Evolutionary conservation across 1,139 yeast species (phyloP).

Genomic region (Nakaseomyces nivariensis): DNA sequence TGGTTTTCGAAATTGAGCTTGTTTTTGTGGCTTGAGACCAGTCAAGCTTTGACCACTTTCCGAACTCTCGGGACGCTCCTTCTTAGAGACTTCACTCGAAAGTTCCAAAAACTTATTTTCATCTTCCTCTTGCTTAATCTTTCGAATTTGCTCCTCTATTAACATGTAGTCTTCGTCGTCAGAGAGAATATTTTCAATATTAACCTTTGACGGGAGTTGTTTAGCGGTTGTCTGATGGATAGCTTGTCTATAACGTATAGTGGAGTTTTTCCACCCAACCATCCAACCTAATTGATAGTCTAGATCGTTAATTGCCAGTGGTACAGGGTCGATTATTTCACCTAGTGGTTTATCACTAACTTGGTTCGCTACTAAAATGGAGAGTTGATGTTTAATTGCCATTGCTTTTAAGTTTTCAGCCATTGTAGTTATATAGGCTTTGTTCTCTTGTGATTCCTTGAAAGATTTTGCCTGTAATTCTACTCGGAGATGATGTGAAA

Average conservation of each 20-base stretch:
- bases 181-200: slow-evolving; percentile 19
- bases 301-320: slow-evolving; percentile 36
- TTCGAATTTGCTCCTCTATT: slow-evolving; percentile 11
- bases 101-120: slow-evolving; percentile 7
- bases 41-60: neutral
- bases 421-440: slow-evolving; percentile 37
- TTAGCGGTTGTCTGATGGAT: neutral
- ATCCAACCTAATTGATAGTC: slow-evolving; percentile 67
- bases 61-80: neutral
- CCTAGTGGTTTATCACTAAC: slow-evolving; percentile 50
- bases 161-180: slow-evolving; percentile 28
- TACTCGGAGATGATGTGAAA: slow-evolving; percentile 76
- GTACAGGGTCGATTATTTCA: slow-evolving; percentile 12
- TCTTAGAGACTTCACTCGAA: neutral
- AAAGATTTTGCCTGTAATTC: slow-evolving; percentile 40
- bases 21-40: neutral
- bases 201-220: neutral
- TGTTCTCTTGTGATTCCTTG: slow-evolving; percentile 33
- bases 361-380: slow-evolving; percentile 71
- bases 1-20: neutral
- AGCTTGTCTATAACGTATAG: slow-evolving; percentile 29
- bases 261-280: slow-evolving; percentile 60
- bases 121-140: slow-evolving; percentile 8
- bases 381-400: slow-evolving; percentile 42
- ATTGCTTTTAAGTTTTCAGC: slow-evolving; percentile 43